A percentile compares a stretch with the other conserved stretches of the same genome.
Evolutionary conservation across 106 monocot species (phyloP).

Genomic region (Dioscorea alata): DNA sequence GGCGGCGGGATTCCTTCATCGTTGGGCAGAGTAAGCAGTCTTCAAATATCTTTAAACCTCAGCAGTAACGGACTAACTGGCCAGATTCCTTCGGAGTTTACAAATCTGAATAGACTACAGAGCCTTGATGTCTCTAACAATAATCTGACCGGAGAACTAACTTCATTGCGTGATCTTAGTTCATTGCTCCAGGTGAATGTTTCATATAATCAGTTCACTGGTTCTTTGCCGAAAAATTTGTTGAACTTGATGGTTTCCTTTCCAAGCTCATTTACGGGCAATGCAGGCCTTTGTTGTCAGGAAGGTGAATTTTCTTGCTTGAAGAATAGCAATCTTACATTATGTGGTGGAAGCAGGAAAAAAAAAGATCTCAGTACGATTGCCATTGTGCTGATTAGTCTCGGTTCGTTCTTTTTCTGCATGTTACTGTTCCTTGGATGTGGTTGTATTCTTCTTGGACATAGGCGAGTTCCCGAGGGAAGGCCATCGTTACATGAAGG

Average conservation of each 20-base stretch:
- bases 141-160: slow-evolving; percentile 57
- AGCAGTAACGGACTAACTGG: slow-evolving; percentile 66
- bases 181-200: slow-evolving; percentile 53
- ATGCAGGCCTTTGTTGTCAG: slow-evolving; percentile 63
- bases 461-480: slow-evolving; percentile 14
- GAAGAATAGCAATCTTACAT: slow-evolving; percentile 14
- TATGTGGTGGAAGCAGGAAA: slow-evolving; percentile 24
- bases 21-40: slow-evolving; percentile 35
- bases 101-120: slow-evolving; percentile 31
- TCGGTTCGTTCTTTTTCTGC: slow-evolving; percentile 33
- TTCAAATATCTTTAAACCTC: slow-evolving; percentile 50
- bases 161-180: slow-evolving; percentile 21
- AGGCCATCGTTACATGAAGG: slow-evolving; percentile 39
- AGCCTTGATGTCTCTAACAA: slow-evolving; percentile 78
- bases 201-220: slow-evolving; percentile 67
- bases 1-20: slow-evolving; percentile 63
- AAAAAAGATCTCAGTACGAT: slow-evolving; percentile 19
- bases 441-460: slow-evolving; percentile 8
- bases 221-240: slow-evolving; percentile 45
- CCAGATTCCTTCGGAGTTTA: slow-evolving; percentile 27
- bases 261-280: slow-evolving; percentile 58
- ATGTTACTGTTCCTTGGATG: slow-evolving; percentile 31
- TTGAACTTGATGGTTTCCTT: slow-evolving; percentile 38
- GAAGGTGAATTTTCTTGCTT: slow-evolving; percentile 14
- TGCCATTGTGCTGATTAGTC: slow-evolving; percentile 23